Evolutionary conservation across 352 stramenopile species (phyloP).

Genomic region (Thalassiosira livingstoniorum): DNA sequence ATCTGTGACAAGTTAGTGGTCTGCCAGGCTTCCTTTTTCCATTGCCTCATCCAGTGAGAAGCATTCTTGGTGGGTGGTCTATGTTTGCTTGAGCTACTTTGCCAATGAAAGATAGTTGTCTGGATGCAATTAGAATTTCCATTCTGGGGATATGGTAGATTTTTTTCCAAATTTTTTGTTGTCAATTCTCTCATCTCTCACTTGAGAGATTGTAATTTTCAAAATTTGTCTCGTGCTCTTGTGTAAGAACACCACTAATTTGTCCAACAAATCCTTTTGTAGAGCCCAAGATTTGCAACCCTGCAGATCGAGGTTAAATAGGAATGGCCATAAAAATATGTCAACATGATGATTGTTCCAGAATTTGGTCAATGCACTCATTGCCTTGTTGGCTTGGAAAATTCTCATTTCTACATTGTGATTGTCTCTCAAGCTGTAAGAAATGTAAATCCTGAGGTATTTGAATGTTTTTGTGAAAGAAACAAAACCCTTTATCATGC

Average conservation of each 20-base stretch:
- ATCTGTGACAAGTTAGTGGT: neutral
- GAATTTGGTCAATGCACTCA: conserved; percentile 12
- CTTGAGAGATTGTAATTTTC: conserved; percentile 33
- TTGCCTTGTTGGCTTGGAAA: conserved; percentile 2
- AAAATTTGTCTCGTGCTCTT: conserved; percentile 33
- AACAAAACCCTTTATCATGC: too few relatives aligned
- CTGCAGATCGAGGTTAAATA: conserved; percentile 40
- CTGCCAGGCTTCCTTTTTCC: neutral
- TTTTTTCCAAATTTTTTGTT: conserved; percentile 27
- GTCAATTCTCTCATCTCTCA: conserved; percentile 30
- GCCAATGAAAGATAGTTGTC: conserved; percentile 32
- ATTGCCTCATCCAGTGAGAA: conserved; percentile 14
- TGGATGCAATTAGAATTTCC: conserved; percentile 9
- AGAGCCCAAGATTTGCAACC: conserved; percentile 47
- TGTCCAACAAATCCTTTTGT: neutral
- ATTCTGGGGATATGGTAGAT: conserved; percentile 34
- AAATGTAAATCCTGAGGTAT: conserved; percentile 16
- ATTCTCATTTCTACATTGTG: conserved; percentile 21
- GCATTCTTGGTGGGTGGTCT: conserved; percentile 4
- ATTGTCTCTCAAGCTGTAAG: conserved; percentile 18
- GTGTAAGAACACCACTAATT: conserved; percentile 39
- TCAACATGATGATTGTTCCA: conserved; percentile 15
- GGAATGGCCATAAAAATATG: conserved; percentile 39
- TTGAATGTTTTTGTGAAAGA: conserved; percentile 18
- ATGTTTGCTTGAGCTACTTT: conserved; percentile 18